Base-by-base conservation (phyloP, 805 yeast species). In the Kodamaea leandrae region DNA sequence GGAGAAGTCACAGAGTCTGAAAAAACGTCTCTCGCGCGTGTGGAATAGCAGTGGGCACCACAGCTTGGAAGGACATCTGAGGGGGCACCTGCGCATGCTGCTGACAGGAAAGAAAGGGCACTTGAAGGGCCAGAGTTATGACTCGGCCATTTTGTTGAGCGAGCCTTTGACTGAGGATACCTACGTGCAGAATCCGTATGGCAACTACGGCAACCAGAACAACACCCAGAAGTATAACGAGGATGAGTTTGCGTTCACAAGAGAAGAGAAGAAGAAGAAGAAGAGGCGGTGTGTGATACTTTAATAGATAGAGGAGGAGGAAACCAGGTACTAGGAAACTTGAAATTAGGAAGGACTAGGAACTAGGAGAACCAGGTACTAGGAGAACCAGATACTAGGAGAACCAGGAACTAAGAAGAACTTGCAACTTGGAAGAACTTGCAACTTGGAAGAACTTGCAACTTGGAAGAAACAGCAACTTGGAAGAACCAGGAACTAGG, bases 231-330 rank as follows among this genome's bases (percentile, higher is more conserved):
- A 52, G 46, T 63, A 66, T 49, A 60, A 65, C 41, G 65, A 65
- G 25, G 71, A 68, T 21, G 74, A 69, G 55, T 66, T 66, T 54
- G 71, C 66, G 28, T 69, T 67, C 42, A 61, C 70, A 4, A 56
- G 68, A 37, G 51, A 58, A 27, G 54, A 54, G 36, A 53, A 54
- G 44, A 53, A 51, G 44, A 58, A 54, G 38, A 57, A 54, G 46
- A 53, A 52, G 43, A 58, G 55, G 37, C 57, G 50, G 44, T 69
- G 75, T 52, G 48, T 51, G 8, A 62, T 69, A 30, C 58, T 68
- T 44, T 68, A 55, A 45, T 7, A 6, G 12, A 6, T 10, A 12
- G 13, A 26, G 12, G 6, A 8, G 6, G 9, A 9, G 12, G 6
- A 13, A 7, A 26, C 30, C 15, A 7, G 13, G 15, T 7, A 26